Conservation (phyloP, 2,329 filamentous ascomycete genomes). For the Teratosphaeria epicoccoides region DNA sequence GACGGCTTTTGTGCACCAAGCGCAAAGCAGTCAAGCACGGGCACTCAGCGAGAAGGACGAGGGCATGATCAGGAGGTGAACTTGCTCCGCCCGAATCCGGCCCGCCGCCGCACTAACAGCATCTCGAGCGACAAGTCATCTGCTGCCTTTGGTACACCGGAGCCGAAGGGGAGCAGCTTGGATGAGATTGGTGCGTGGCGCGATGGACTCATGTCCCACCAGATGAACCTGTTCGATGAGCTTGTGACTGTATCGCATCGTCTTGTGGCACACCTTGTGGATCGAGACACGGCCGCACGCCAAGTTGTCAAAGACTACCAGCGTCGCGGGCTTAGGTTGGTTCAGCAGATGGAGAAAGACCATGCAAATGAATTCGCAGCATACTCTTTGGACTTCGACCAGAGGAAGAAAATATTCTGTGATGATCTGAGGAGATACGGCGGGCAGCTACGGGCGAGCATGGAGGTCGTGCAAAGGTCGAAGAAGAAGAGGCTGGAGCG, state of each 20-base stretch:
- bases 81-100: background rate
- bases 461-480: conserved; percentile 6
- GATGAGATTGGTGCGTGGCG: conserved; percentile 27
- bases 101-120: background rate
- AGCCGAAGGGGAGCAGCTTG: background rate
- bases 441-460: conserved; percentile 9
- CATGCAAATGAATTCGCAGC: conserved; percentile 30
- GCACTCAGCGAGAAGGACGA: background rate
- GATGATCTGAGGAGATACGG: conserved; percentile 5
- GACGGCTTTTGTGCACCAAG: background rate
- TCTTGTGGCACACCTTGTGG: conserved; percentile 36
- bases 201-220: conserved; percentile 28
- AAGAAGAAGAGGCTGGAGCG: conserved; percentile 4
- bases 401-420: conserved; percentile 14
- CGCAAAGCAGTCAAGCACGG: background rate
- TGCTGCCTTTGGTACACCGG: background rate
- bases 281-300: conserved; percentile 35
- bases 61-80: background rate
- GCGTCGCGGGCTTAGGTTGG: conserved; percentile 32
- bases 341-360: conserved; percentile 32
- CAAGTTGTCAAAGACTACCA: conserved; percentile 36
- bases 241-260: conserved; percentile 32
- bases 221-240: conserved; percentile 29
- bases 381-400: conserved; percentile 10
- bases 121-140: background rate